Percentiles rank a stretch among this genome's conserved stretches.
phyloP scores from a whole-genome alignment of 257 asterid species.

The Penstemon barbatus region DNA sequence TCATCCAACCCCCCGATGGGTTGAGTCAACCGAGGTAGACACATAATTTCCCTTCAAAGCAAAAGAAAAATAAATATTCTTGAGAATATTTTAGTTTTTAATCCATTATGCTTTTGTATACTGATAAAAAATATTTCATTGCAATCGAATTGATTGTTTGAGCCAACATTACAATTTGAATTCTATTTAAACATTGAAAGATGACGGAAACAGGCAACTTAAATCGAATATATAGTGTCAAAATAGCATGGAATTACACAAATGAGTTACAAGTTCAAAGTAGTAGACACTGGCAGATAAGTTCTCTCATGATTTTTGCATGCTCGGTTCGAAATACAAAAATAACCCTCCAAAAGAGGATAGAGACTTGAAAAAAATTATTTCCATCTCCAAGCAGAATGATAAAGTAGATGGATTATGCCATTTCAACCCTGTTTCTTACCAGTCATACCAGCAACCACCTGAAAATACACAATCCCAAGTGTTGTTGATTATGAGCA shows the following conservation, averaged over 20 bases:
- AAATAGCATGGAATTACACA: conserved; percentile 1
- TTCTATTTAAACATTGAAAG: too few species aligned
- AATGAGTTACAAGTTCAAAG: conserved; percentile 6
- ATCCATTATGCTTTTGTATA: too few species aligned
- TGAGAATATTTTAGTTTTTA: too few species aligned
- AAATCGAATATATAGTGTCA: not conserved
- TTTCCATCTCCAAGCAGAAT: conserved; percentile 24
- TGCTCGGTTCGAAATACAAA: conserved; percentile 10
- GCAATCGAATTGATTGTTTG: too few species aligned
- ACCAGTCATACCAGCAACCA: conserved; percentile 78
- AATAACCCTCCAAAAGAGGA: not conserved
- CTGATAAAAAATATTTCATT: too few species aligned
- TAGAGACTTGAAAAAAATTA: conserved; percentile 22
- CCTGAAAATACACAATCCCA: conserved; percentile 45
- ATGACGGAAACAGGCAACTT: too few species aligned
- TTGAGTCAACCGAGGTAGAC: too few species aligned
- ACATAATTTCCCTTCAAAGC: too few species aligned
- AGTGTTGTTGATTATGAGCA: not conserved
- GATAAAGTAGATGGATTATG: not conserved
- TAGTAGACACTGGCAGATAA: conserved; percentile 2
- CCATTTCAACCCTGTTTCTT: conserved; percentile 45
- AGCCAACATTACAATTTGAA: too few species aligned
- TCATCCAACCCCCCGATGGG: too few species aligned
- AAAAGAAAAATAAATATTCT: too few species aligned
- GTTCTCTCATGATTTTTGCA: conserved; percentile 7